Conservation (phyloP, 345 rosid species). For the Rubroshorea leprosula region DNA sequence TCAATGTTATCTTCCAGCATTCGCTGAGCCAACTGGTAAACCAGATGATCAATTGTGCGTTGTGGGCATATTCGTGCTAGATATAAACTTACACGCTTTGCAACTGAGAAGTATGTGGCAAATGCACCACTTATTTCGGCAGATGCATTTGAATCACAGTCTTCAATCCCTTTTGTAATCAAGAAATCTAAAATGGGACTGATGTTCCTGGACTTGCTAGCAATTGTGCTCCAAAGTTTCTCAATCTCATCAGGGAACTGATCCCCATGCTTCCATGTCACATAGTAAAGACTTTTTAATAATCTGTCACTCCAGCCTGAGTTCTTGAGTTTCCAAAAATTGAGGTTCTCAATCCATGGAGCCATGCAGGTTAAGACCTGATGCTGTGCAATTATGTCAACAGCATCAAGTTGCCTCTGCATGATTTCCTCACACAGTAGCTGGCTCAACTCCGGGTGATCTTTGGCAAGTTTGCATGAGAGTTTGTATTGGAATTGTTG, state of each 20-base stretch:
- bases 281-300: constrained; percentile 94
- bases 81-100: constrained; percentile 94
- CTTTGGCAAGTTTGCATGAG: constrained; percentile 95
- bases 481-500: constrained; percentile 98
- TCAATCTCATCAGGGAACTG: constrained; percentile 99
- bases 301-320: constrained; percentile 98
- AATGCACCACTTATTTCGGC: constrained; percentile 99
- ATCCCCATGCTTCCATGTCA: constrained; percentile 97
- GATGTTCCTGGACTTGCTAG: constrained; percentile 90
- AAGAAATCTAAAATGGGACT: constrained; percentile 95
- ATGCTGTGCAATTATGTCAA: constrained; percentile 97
- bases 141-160: constrained; percentile 97
- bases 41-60: constrained; percentile 93
- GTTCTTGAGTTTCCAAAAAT: constrained; percentile 98
- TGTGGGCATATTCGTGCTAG: constrained; percentile 96
- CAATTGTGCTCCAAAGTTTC: constrained; percentile 98
- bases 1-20: constrained; percentile 93
- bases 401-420: constrained; percentile 99
- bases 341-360: constrained; percentile 99
- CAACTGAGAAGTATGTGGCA: constrained; percentile 98
- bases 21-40: constrained; percentile 86
- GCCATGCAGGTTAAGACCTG: constrained; percentile 99
- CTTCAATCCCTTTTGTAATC: constrained; percentile 96
- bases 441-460: constrained; percentile 93
- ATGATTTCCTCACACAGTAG: constrained; percentile 97